Base-by-base conservation (phyloP, 495 filamentous ascomycete genomes). In the Aspergillus coremiiformis region DNA sequence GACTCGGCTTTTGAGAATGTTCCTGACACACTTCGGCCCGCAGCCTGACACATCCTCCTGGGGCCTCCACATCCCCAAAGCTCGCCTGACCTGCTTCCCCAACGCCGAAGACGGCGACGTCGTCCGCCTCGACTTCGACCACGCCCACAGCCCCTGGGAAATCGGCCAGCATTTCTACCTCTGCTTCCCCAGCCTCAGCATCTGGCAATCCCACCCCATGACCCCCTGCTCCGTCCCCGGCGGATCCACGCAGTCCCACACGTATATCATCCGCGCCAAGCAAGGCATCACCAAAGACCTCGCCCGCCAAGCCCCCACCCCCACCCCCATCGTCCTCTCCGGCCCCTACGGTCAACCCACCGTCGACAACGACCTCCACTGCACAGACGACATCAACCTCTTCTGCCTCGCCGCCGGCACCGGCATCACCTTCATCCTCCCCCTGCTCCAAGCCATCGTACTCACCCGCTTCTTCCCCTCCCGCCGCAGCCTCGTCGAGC, bases 131-230 rank as follows among this genome's bases (percentile, higher is more conserved):
- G 75, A 81, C 26, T 78, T 84, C 53, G 60, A 69, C 0, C 76
- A 84, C 35, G 67, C 64, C 10, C 81, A 84, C 49, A 67, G 70
- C 14, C 53, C 76, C 0, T 86, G 83, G 82, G 65, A 66, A 19
- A 62, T 82, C 21, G 83, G 83, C 8, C 78, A 87, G 60, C 84
- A 86, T 52, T 87, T 81, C 61, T 85, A 79, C 52, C 65, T 86
- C 23, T 78, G 73, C 56, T 86, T 87, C 51, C 65, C 79, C 0
- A 70, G 75, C 20, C 64, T 77, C 2, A 82, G 73, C 47, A 66
- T 85, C 48, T 85, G 82, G 78, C 81, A 87, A 65, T 77, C 78
- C 0, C 84, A 87, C 57, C 84, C 84, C 0, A 84, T 86, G 57
- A 87, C 84, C 0, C 78, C 82, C 0, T 63, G 75, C 22, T 78